These are phyloP conservation scores for Phytophthora sansomeana DNA, from an alignment of 352 stramenopile genomes.

Conservation along the genomic window DNA sequence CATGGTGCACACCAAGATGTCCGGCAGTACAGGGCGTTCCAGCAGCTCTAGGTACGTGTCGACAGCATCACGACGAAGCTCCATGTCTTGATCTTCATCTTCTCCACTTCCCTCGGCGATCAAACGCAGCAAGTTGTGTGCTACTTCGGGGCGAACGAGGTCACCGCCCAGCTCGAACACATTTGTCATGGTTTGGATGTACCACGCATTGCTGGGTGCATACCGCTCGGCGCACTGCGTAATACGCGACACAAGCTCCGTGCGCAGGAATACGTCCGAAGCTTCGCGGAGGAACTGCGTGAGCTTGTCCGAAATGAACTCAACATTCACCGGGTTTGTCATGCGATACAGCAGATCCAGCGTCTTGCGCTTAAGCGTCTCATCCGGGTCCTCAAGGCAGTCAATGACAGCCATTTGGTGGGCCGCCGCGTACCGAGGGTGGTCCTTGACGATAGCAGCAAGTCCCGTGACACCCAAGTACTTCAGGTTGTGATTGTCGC, in stretches of 20 bases:
- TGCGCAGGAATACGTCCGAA: conserved; percentile 97
- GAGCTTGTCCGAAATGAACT: conserved; percentile 99
- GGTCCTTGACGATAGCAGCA: conserved; percentile 97
- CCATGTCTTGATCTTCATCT: conserved; percentile 96
- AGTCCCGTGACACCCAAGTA: conserved; percentile 99
- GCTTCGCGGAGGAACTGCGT: conserved; percentile 96
- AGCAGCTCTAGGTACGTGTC: conserved; percentile 98
- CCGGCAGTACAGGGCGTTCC: conserved; percentile 94
- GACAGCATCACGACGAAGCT: conserved; percentile 96
- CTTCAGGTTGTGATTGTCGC: conserved; percentile 97
- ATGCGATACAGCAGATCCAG: conserved; percentile 97
- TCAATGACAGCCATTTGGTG: conserved; percentile 99
- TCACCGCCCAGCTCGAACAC: conserved; percentile 97
- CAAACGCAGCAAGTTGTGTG: conserved; percentile 98
- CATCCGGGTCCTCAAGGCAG: conserved; percentile 99
- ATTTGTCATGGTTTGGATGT: conserved; percentile 98
- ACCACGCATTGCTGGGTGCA: conserved; percentile 98
- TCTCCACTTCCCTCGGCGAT: conserved; percentile 98
- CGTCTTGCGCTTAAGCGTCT: conserved; percentile 99
- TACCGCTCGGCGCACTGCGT: conserved; percentile 98
- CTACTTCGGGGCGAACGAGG: conserved; percentile 96
- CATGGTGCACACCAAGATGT: conserved; percentile 98
- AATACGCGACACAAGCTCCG: conserved; percentile 97
- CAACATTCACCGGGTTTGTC: conserved; percentile 99
- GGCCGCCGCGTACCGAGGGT: conserved; percentile 96